Evolutionary conservation across 2,329 filamentous ascomycete genomes (phyloP).

Genomic region (Corynespora cassiicola): DNA sequence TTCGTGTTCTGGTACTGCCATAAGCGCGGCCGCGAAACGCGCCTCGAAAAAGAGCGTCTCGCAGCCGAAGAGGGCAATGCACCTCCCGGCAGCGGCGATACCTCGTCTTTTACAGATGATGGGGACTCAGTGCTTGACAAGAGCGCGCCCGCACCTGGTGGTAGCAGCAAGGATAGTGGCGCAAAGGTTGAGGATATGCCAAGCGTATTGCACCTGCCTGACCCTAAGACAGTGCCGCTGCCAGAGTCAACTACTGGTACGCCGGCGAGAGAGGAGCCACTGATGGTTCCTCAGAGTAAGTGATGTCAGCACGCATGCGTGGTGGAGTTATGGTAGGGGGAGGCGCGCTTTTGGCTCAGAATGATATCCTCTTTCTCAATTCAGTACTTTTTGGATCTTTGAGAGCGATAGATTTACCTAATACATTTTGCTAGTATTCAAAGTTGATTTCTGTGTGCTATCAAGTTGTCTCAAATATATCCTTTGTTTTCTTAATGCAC

Average conservation of each 20-base stretch:
- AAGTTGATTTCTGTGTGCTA: too few species aligned
- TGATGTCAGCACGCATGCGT: too few species aligned
- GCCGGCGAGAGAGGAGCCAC: constrained; percentile 15
- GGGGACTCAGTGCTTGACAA: constrained; percentile 37
- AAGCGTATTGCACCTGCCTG: constrained; percentile 43
- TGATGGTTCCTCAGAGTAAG: too few species aligned
- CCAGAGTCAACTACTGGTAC: constrained; percentile 16
- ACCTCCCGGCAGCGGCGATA: constrained; percentile 32
- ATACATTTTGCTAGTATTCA: too few species aligned
- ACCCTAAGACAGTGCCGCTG: constrained; percentile 29
- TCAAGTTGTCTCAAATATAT: too few species aligned
- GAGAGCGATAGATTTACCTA: not conserved
- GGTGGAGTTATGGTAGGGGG: not conserved
- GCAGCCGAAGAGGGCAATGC: constrained; percentile 37
- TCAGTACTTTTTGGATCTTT: too few species aligned
- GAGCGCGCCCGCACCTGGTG: constrained; percentile 18
- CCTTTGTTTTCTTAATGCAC: not conserved
- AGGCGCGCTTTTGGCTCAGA: constrained; percentile 20
- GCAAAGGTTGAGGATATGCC: constrained; percentile 41
- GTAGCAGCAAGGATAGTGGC: constrained; percentile 15
- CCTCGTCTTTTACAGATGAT: constrained; percentile 36
- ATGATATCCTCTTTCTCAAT: constrained; percentile 20
- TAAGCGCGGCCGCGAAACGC: constrained; percentile 87
- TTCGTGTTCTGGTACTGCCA: constrained; percentile 99
- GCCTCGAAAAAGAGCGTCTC: constrained; percentile 70